Evolutionary conservation across 352 stramenopile genomes (phyloP).

Genomic region (Pythium rhizo-oryzae): DNA sequence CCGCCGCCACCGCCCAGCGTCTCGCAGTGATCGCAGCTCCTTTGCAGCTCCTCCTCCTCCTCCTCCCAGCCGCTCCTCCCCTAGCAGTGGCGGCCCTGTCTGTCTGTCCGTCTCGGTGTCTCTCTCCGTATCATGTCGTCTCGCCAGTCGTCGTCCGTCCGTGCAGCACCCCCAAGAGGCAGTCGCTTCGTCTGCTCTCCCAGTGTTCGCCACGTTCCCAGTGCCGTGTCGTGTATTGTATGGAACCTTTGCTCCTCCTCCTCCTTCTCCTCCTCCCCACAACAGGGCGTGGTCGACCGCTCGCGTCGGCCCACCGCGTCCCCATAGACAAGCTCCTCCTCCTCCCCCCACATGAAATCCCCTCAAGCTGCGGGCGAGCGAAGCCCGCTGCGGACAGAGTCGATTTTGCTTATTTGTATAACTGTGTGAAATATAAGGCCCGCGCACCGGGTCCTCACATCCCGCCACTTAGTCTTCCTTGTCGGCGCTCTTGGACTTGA

Average conservation of each 20-base stretch:
- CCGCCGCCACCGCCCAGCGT: conserved; percentile 16
- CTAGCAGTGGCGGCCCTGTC: background rate
- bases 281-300: too few relatives aligned
- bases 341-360: background rate
- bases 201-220: background rate
- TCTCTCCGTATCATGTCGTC: background rate
- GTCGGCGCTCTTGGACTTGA: conserved; percentile 72
- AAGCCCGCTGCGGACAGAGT: background rate
- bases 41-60: background rate
- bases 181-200: conserved; percentile 8
- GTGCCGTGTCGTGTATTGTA: background rate
- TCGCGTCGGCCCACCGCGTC: background rate
- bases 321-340: conserved; percentile 1
- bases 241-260: background rate
- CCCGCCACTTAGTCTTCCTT: conserved; percentile 62
- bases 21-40: conserved; percentile 12
- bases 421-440: background rate
- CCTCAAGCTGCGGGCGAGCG: background rate
- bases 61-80: background rate
- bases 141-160: conserved; percentile 1
- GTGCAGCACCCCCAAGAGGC: background rate
- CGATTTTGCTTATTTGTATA: background rate
- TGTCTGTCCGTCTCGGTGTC: conserved; percentile 5
- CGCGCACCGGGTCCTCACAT: background rate
- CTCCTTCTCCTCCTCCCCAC: background rate